These are phyloP conservation scores for Cladosporium sp. DNA, from an alignment of 2,329 filamentous ascomycete genomes.

Conservation along the genomic window DNA sequence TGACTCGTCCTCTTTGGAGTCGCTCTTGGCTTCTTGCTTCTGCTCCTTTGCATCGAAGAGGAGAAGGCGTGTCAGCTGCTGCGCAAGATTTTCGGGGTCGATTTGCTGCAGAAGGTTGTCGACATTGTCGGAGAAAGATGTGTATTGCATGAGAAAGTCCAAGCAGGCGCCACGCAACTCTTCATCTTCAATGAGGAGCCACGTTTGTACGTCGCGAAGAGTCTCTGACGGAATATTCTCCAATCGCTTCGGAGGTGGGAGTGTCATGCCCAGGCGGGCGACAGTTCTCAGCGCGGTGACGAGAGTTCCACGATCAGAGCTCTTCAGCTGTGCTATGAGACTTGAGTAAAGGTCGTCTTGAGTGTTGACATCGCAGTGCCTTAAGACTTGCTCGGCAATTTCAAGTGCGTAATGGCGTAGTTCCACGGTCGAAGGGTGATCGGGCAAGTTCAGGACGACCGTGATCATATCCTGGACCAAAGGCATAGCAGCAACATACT, in stretches of 20 bases:
- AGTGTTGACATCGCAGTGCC: slow-evolving; percentile 67
- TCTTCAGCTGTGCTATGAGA: slow-evolving; percentile 54
- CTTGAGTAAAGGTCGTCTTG: slow-evolving; percentile 76
- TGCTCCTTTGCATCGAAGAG: slow-evolving; percentile 43
- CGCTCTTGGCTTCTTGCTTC: slow-evolving; percentile 7
- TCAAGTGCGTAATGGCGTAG: slow-evolving; percentile 89
- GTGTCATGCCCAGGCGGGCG: slow-evolving; percentile 81
- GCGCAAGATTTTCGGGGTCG: slow-evolving; percentile 64
- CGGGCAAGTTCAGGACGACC: slow-evolving; percentile 74
- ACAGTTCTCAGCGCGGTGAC: slow-evolving; percentile 77
- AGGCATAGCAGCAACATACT: slow-evolving; percentile 70
- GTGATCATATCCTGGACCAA: slow-evolving; percentile 78
- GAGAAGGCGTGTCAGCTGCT: slow-evolving; percentile 74
- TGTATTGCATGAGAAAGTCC: slow-evolving; percentile 96
- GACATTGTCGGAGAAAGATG: slow-evolving; percentile 78
- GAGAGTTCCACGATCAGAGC: slow-evolving; percentile 74
- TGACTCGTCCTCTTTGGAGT: slow-evolving; percentile 20
- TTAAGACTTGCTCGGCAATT: slow-evolving; percentile 85
- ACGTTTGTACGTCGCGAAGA: slow-evolving; percentile 66
- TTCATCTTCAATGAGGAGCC: slow-evolving; percentile 80
- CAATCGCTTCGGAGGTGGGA: slow-evolving; percentile 74
- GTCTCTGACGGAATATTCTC: slow-evolving; percentile 62
- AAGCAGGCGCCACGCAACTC: slow-evolving; percentile 83
- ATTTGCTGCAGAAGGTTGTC: slow-evolving; percentile 63
- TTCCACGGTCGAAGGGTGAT: slow-evolving; percentile 69